phyloP scores from a whole-genome alignment of 805 yeast species.

The Ogataea angusta region DNA sequence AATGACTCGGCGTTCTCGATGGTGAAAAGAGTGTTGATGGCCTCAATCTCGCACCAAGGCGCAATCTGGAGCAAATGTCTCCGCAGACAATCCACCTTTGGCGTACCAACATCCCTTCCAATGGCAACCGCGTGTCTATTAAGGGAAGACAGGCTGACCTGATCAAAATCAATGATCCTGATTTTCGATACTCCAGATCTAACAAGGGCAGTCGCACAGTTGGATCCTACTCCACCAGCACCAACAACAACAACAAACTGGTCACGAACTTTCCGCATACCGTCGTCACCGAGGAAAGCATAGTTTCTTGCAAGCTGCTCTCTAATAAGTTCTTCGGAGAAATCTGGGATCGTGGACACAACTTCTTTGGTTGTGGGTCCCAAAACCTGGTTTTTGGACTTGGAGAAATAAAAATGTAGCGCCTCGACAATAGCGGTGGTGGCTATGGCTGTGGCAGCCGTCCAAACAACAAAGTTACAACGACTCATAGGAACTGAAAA shows the following conservation, averaged over 20 bases:
- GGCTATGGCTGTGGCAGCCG: slow-evolving; percentile 33
- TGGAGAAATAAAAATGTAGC: slow-evolving; percentile 27
- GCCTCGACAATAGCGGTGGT: slow-evolving; percentile 35
- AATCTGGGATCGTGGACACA: slow-evolving; percentile 20
- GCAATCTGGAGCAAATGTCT: slow-evolving; percentile 69
- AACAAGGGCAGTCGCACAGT: slow-evolving; percentile 88
- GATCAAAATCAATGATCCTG: slow-evolving; percentile 90
- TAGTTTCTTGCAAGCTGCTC: slow-evolving; percentile 94
- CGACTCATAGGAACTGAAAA: slow-evolving; percentile 6
- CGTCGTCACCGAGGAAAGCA: slow-evolving; percentile 86
- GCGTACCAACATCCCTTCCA: slow-evolving; percentile 85
- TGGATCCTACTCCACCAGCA: slow-evolving; percentile 98
- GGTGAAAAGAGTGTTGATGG: slow-evolving; percentile 75
- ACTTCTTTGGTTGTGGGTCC: neutral
- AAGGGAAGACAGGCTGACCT: slow-evolving; percentile 85
- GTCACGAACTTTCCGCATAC: slow-evolving; percentile 67
- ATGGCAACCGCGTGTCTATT: slow-evolving; percentile 95
- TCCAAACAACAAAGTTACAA: slow-evolving; percentile 16
- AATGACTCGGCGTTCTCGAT: slow-evolving; percentile 61
- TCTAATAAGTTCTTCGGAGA: slow-evolving; percentile 69
- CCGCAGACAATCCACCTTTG: slow-evolving; percentile 81
- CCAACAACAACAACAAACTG: slow-evolving; percentile 81
- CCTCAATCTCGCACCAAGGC: slow-evolving; percentile 91
- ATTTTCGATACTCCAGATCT: slow-evolving; percentile 85
- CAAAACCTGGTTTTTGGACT: neutral